Base-by-base conservation (phyloP, 192 early-diverging fungal species). In the Chytriomyces hyalinus region DNA sequence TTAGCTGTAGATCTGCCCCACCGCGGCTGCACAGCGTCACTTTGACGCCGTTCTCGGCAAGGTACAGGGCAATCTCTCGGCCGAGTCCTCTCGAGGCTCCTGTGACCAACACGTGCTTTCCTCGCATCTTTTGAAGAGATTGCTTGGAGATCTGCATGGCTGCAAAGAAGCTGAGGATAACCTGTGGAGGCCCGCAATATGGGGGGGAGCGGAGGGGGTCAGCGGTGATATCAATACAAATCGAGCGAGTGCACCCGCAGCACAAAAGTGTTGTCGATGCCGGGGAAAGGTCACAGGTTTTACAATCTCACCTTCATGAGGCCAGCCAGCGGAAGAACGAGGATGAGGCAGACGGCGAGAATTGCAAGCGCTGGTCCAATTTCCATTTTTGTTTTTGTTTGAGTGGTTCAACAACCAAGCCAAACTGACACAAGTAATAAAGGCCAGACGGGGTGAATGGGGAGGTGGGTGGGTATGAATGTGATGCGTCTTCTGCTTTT, bases 21-120 rank as follows among this genome's bases (percentile, higher is more conserved):
- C 24, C 73, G 45, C 86, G 78, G 17, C 83, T 82, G n/a, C 79
- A 74, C 15, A 87, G 65, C 13, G 86, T 87, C 22, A 87, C 80
- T 61, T 82, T 76, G 60, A 84, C 83, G 6, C 86, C 86, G 24
- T 26, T 48, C 5, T 45, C 20, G 24, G 79, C 83, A n/a, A 84
- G 78, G 6, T 51, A 43, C 48, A 78, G 36, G 28, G 82, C 86
- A 7, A 81, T 43, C 4, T 78, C 73, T 5, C 63, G 51, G 17
- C 84, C 81, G 10, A 80, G 72, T 22, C 81, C 84, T 49, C 79
- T 78, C 13, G 84, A 85, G 49, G 51, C 84, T 48, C 86, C 86
- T 17, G 84, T 84, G 1, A 87, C 78, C 20, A 85, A 66, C 17
- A 83, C 71, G 57, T 84, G 82, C 61, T 81, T 72, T 20, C 76